phyloP scores from a whole-genome alignment of 2,329 filamentous ascomycete genomes.

The Elsinoe australis region DNA sequence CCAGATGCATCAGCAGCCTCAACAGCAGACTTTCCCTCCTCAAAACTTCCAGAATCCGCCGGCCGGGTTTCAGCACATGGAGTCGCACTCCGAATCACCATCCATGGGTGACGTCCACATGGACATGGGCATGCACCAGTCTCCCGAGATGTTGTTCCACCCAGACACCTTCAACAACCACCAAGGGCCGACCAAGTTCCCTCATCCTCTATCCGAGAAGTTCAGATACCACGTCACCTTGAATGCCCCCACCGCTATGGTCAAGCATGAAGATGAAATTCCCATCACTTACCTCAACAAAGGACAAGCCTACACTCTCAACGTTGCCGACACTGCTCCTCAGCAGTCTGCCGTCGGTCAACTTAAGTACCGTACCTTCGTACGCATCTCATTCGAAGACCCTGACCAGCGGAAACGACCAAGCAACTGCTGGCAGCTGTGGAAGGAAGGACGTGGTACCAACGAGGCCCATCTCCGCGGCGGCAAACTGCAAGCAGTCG shows the following conservation, averaged over 20 bases:
- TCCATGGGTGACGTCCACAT: constrained; percentile 51
- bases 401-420: constrained; percentile 84
- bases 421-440: constrained; percentile 76
- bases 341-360: constrained; percentile 51
- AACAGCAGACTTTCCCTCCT: constrained; percentile 56
- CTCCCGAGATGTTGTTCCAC: constrained; percentile 53
- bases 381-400: constrained; percentile 95
- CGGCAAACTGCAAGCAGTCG: constrained; percentile 86
- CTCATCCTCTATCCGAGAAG: constrained; percentile 41
- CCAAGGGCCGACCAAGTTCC: constrained; percentile 38
- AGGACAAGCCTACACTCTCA: constrained; percentile 85
- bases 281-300: constrained; percentile 98
- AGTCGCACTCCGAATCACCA: constrained; percentile 59
- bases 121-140: constrained; percentile 55
- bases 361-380: constrained; percentile 75
- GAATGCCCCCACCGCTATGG: constrained; percentile 94
- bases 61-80: constrained; percentile 68
- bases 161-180: constrained; percentile 37
- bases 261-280: constrained; percentile 80
- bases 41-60: constrained; percentile 75
- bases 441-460: constrained; percentile 94
- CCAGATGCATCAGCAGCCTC: constrained; percentile 42
- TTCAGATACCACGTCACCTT: constrained; percentile 87
- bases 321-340: constrained; percentile 68
- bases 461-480: constrained; percentile 92